Evolutionary conservation across 306 rosid species (phyloP).

Genomic region (Arachis hypogaea): DNA sequence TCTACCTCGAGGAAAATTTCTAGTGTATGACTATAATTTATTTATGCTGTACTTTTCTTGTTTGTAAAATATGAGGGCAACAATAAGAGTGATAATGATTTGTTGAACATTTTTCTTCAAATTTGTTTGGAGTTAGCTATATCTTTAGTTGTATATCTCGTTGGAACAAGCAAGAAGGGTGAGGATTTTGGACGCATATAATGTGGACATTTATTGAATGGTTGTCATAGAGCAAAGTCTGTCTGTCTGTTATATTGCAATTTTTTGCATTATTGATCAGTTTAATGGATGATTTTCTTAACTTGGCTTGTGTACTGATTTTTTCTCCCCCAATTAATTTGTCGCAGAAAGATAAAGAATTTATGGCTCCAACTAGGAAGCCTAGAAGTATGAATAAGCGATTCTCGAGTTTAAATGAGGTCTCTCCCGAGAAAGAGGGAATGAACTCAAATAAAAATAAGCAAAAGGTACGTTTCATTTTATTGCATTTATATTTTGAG

Average conservation of each 20-base stretch:
- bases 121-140: slow-evolving; percentile 9
- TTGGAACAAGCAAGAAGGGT: neutral
- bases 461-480: slow-evolving; percentile 51
- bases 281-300: neutral
- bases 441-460: slow-evolving; percentile 50
- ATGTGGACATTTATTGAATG: neutral
- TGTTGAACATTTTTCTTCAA: neutral
- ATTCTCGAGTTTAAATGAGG: slow-evolving; percentile 47
- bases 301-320: slow-evolving; percentile 4
- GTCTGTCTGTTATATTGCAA: slow-evolving; percentile 10
- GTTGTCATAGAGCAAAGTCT: neutral
- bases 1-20: neutral
- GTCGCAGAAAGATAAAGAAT: slow-evolving; percentile 39
- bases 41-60: neutral
- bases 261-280: slow-evolving; percentile 19
- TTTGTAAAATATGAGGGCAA: neutral
- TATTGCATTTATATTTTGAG: slow-evolving; percentile 12
- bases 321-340: neutral
- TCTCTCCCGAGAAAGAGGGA: slow-evolving; percentile 56
- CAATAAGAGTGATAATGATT: neutral
- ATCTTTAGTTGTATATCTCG: neutral
- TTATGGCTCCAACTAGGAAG: slow-evolving; percentile 74
- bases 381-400: slow-evolving; percentile 55
- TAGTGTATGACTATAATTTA: neutral
- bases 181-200: neutral